Conservation (phyloP, 2,329 filamentous ascomycete genomes). For the Cadophora gregata region DNA sequence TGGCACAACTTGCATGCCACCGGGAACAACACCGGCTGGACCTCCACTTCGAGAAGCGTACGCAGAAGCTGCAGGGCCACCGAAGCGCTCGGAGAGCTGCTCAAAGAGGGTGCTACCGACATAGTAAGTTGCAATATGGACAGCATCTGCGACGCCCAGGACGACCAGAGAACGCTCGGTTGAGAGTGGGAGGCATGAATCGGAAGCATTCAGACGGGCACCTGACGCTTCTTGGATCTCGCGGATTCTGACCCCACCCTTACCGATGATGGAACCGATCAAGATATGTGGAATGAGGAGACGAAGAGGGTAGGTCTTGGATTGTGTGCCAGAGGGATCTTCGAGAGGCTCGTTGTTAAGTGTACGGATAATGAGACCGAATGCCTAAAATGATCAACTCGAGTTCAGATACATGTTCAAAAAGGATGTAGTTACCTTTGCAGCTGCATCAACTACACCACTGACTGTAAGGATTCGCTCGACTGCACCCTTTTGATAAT, state of each 20-base stretch:
- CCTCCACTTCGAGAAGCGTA: constrained; percentile 95
- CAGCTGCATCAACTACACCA: constrained; percentile 92
- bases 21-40: constrained; percentile 90
- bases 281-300: constrained; percentile 95
- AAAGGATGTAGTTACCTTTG: constrained; percentile 72
- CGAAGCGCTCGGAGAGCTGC: constrained; percentile 95
- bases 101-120: constrained; percentile 97
- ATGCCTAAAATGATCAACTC: constrained; percentile 65
- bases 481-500: constrained; percentile 95
- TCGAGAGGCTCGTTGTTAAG: constrained; percentile 95
- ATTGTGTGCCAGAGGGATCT: constrained; percentile 86
- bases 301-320: constrained; percentile 96
- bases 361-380: constrained; percentile 96
- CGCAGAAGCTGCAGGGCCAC: constrained; percentile 93
- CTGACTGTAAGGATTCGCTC: constrained; percentile 98
- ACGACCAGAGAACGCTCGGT: constrained; percentile 98
- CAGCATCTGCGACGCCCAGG: constrained; percentile 95
- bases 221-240: constrained; percentile 99
- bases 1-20: constrained; percentile 98
- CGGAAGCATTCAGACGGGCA: constrained; percentile 93
- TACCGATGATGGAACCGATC: constrained; percentile 98
- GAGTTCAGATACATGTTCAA: not conserved
- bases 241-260: constrained; percentile 92
- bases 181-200: constrained; percentile 90
- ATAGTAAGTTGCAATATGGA: constrained; percentile 99